Evolutionary conservation across 495 filamentous ascomycete genomes (phyloP), one percentile per base, ranked within the genome.

Genomic region (Aspergillus avenaceus): DNA sequence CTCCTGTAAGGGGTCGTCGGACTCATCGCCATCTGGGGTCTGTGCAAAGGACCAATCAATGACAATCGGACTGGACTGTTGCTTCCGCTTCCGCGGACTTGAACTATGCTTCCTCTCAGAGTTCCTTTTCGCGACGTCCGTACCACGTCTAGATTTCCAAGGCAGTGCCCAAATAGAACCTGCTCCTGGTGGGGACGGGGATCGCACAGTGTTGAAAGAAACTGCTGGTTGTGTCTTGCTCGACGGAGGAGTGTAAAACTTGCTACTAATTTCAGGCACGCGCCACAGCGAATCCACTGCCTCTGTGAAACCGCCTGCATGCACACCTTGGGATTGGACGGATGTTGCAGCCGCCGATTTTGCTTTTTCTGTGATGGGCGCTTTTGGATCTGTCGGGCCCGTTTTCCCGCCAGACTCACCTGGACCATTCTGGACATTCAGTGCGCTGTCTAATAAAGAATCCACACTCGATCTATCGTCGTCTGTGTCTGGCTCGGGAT

Each of bases 1-100:
- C 32, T 74, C 71, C 53, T 74, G 73, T 37, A 76, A 61, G 29
- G 73, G 73, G 52, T 76, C 73, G 55, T 76, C 73, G 38, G 73
- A 76, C 52, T 76, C 72, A 45, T 63, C 66, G 38, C 61, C 63
- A 38, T 72, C 69, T 24, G 62, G 58, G 6, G 59, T 53, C 25
- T 63, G 50, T 31, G 71, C 66, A 53, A 76, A 76, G 26, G 66
- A 73, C 72, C 71, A 76, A 62, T 76, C 71, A 42, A 53, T 63
- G 26, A 59, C 56, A n/a, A 63, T 53, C 21, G 69, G 69, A 49
- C 68, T 73, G 8, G 66, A 70, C 45, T 63, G 58, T 31, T 55
- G 44, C 36, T 62, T 71, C 45, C 16, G 16, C 21, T 38, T 64
- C 66, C 47, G 55, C 18, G 56, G 59, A 43, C 45, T 41, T 47